Percentiles rank a stretch among this genome's conserved stretches.
Conservation (phyloP, 2,329 filamentous ascomycete genomes). For the Monilinia aucupariae region DNA sequence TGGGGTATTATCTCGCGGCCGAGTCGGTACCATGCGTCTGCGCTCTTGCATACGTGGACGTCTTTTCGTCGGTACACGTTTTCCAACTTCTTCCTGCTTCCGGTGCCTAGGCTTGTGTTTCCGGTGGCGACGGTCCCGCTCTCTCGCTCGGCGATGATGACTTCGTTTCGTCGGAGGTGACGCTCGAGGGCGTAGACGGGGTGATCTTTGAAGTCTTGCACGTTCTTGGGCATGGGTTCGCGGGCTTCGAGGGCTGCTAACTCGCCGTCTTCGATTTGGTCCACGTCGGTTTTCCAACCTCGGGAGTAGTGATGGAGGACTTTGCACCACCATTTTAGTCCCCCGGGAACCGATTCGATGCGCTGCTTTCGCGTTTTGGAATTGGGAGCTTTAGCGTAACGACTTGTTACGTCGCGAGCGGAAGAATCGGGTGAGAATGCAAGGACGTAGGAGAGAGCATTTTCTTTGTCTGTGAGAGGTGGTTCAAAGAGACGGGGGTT, state of each 20-base stretch:
- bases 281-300: conserved; percentile 53
- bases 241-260: conserved; percentile 63
- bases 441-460: conserved; percentile 75
- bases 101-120: conserved; percentile 39
- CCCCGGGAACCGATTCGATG: conserved; percentile 59
- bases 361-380: conserved; percentile 79
- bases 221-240: conserved; percentile 80
- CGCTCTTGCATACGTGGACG: conserved; percentile 70
- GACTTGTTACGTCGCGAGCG: conserved; percentile 76
- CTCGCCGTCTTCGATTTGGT: conserved; percentile 78
- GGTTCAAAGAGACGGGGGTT: conserved; percentile 76
- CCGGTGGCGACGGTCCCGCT: conserved; percentile 75
- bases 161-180: conserved; percentile 77
- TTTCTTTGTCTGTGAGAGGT: conserved; percentile 68
- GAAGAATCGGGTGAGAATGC: conserved; percentile 76
- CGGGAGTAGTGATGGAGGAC: conserved; percentile 46
- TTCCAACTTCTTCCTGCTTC: conserved; percentile 50
- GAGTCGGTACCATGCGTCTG: conserved; percentile 85
- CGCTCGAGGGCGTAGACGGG: conserved; percentile 78
- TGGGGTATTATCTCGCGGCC: conserved; percentile 72
- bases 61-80: conserved; percentile 77
- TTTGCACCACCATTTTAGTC: conserved; percentile 49
- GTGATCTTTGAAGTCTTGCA: conserved; percentile 83
- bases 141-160: conserved; percentile 62
- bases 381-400: conserved; percentile 84